These are phyloP conservation scores for Avena sativa DNA, from an alignment of 176 grass and related monocot species.

Conservation along the genomic window DNA sequence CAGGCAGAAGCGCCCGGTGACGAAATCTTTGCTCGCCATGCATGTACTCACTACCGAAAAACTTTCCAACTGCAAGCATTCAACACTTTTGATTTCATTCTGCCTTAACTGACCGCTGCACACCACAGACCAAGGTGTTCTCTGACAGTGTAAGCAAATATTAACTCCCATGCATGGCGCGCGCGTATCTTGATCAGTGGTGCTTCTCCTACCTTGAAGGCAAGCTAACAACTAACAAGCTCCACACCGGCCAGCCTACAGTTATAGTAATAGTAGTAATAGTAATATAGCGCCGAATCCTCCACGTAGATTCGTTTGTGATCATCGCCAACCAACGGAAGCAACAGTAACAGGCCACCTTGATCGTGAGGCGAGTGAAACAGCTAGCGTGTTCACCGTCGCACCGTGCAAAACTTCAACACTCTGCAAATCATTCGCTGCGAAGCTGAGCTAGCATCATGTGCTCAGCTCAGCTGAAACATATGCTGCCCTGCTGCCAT, in stretches of 20 bases:
- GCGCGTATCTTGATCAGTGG: no score
- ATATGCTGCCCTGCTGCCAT: no score
- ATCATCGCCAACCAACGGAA: slow-evolving; percentile 16
- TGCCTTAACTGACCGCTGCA: background rate
- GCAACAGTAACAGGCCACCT: slow-evolving; percentile 50
- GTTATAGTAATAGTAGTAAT: no score
- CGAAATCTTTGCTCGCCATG: background rate
- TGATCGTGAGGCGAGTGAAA: background rate
- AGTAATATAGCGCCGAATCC: background rate
- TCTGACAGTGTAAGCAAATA: slow-evolving; percentile 16
- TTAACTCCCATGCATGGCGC: background rate
- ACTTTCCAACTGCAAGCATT: slow-evolving; percentile 39
- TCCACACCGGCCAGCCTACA: no score
- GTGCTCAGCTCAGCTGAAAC: no score
- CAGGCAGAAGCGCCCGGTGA: background rate
- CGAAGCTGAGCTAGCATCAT: no score
- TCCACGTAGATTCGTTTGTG: background rate
- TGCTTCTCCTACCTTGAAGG: slow-evolving; percentile 37
- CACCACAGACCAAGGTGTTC: background rate
- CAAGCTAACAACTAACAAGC: slow-evolving; percentile 15
- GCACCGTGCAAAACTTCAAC: no score
- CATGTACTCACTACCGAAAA: background rate
- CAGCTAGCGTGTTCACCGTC: background rate
- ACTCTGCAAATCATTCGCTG: background rate
- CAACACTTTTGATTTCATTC: background rate